phyloP scores from a whole-genome alignment of 208 protist species.

The Leptomonas seymouri region DNA sequence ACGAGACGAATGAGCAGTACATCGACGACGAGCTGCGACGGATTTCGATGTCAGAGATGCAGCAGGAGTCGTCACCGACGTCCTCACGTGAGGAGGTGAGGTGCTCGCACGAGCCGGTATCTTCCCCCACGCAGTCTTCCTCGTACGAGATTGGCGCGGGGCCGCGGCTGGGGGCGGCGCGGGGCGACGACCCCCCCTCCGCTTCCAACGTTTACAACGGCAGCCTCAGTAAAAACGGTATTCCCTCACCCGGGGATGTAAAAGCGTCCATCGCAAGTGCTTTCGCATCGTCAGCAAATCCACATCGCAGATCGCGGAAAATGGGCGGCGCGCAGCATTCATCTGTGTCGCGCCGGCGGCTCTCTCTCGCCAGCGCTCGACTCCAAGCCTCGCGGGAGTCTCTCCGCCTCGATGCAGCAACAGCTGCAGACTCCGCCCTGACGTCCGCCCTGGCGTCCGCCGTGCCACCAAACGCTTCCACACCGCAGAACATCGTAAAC shows the following conservation, averaged over 20 bases:
- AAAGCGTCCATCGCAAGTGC: neutral
- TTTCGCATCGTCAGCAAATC: neutral
- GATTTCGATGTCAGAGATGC: constrained; percentile 2
- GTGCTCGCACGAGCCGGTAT: constrained; percentile 5
- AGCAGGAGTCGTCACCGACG: neutral
- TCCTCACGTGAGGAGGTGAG: constrained; percentile 1
- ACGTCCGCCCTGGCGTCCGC: neutral
- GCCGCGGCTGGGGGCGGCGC: neutral
- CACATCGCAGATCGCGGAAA: too few relatives aligned
- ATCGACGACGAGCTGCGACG: constrained; percentile 33
- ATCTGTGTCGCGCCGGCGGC: constrained; percentile 10
- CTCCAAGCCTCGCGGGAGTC: constrained; percentile 3
- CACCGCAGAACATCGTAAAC: neutral
- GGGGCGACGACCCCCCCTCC: neutral
- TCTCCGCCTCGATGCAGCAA: neutral
- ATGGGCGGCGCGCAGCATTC: neutral
- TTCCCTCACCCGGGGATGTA: neutral
- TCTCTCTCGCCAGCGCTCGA: constrained; percentile 7
- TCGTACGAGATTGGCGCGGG: neutral
- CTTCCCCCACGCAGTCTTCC: neutral
- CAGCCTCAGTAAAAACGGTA: neutral
- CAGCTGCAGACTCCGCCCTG: neutral
- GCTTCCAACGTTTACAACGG: neutral
- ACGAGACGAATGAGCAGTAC: constrained; percentile 60
- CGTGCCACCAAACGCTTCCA: neutral